Evolutionary conservation across 345 rosid species (phyloP), one percentile per base, ranked within the genome.

Genomic region (Draba incana): DNA sequence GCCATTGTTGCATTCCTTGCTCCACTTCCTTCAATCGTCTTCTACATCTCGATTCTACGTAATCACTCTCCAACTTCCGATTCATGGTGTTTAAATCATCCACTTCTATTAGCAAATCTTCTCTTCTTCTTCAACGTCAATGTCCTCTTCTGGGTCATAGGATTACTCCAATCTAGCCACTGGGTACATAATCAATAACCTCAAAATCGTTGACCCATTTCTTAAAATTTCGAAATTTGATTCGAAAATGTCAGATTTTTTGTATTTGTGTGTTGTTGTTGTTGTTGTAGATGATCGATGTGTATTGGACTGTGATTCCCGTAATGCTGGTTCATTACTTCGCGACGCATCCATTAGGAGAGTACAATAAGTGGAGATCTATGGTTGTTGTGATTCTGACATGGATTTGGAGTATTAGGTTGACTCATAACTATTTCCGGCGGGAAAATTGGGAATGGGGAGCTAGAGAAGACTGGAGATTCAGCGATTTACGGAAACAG

Each of bases 381-480:
- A 82, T 62, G 46, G 78, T 82, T 35, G 92, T 86, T 64, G 76
- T 83, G 2, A 8, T 68, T 35, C 61, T 89, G 74, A 86, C 95
- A 0, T 91, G 91, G 96, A 52, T 89, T 5, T 94, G 99, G 99
- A 75, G 85, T 76, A 64, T 88, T 44, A 83, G 99, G 81, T 81
- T 94, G 58, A 81, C 85, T 70, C 92, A 94, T 71, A 94, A 82
- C 81, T 94, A 94, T 59, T 84, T 94, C 68, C 78, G 99, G 84
- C 88, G 99, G 42, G 99, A 91, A 76, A 88, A 87, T 13, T 94
- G 99, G 99, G 86, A 84, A 72, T 94, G 89, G 91, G 97, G 99
- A 24, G 95, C 91, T 51, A 81, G 96, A 68, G 99, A 94, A 50
- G 99, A 94, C 71, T 94, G 99, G 99, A 78, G 99, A 51, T 94